Conservation (phyloP, 257 asterid genomes). For the Mitragyna speciosa region DNA sequence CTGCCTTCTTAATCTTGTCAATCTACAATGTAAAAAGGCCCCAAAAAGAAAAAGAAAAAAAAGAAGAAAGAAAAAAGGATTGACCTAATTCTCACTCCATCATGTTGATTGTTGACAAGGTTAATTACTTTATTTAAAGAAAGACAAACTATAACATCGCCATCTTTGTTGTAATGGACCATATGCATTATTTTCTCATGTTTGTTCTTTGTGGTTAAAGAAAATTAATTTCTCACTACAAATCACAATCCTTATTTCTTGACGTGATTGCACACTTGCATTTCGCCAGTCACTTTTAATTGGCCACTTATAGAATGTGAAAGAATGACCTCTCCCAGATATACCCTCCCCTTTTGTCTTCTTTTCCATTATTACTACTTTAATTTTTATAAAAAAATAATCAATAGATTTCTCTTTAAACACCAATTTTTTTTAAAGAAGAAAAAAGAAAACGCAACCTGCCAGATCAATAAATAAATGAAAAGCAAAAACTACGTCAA, state of each 20-base stretch:
- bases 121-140: not conserved
- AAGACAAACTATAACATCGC: no score
- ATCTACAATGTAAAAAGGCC: not conserved
- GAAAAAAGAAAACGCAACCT: no score
- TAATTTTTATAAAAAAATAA: no score
- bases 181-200: not conserved
- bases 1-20: not conserved
- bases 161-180: not conserved
- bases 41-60: no score
- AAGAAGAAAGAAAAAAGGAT: not conserved
- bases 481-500: no score
- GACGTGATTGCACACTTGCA: not conserved
- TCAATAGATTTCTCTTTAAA: not conserved
- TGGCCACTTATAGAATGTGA: not conserved
- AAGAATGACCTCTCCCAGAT: not conserved
- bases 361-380: not conserved
- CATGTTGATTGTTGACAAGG: not conserved
- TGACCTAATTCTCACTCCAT: not conserved
- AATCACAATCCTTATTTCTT: not conserved
- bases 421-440: no score
- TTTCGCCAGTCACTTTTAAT: not conserved
- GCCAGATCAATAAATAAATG: no score
- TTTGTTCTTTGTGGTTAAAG: not conserved
- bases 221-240: not conserved
- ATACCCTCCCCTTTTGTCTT: not conserved